These are phyloP conservation scores for Phragmites australis DNA, from an alignment of 176 grass and related monocot genomes.

Conservation along the genomic window DNA sequence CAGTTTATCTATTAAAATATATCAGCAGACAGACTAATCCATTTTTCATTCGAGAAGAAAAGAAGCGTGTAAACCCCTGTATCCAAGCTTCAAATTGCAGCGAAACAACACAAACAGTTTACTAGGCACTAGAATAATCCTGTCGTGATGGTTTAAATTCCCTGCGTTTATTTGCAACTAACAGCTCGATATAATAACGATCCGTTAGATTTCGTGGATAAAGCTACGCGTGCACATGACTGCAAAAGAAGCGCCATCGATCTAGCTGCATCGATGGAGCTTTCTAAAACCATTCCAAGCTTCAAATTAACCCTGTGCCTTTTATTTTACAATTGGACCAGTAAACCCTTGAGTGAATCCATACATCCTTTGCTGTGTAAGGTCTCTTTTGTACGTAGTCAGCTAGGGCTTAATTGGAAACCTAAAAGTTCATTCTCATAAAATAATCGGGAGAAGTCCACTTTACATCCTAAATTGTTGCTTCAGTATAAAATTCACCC, in stretches of 20 bases:
- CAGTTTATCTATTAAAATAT: too few relatives aligned
- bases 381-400: too few relatives aligned
- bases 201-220: not conserved
- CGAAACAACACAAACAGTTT: not conserved
- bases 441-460: too few relatives aligned
- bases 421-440: too few relatives aligned
- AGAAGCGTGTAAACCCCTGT: not conserved
- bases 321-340: too few relatives aligned
- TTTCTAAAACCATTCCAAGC: not conserved
- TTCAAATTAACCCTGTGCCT: too few relatives aligned
- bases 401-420: too few relatives aligned
- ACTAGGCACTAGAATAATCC: not conserved
- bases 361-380: too few relatives aligned
- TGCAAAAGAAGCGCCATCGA: not conserved
- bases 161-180: not conserved
- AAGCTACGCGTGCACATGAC: not conserved
- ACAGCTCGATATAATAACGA: not conserved
- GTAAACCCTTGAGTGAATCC: too few relatives aligned
- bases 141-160: not conserved
- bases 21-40: too few relatives aligned
- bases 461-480: too few relatives aligned
- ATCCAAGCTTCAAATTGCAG: not conserved
- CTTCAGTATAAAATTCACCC: too few relatives aligned
- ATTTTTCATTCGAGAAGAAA: not conserved
- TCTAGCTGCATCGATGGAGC: not conserved